Conservation (phyloP, 495 filamentous ascomycete genomes). For the Cercophora scortea region DNA sequence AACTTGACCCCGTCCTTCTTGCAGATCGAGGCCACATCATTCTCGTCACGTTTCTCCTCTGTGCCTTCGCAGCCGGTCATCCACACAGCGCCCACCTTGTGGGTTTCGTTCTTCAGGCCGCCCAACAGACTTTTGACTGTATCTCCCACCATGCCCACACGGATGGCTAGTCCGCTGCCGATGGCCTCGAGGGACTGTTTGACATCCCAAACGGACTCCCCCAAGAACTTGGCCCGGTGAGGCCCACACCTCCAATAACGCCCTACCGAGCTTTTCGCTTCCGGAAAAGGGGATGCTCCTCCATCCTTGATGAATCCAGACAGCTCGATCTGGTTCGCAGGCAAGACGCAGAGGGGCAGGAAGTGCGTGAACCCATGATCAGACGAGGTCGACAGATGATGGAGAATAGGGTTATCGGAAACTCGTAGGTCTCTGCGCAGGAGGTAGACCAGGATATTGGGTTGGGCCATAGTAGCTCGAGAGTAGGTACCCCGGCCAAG, state of each 20-base stretch:
- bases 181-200: constrained; percentile 47
- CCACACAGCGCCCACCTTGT: constrained; percentile 55
- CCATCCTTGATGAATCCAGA: constrained; percentile 52
- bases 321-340: constrained; percentile 59
- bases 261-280: constrained; percentile 48
- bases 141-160: constrained; percentile 51
- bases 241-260: constrained; percentile 61
- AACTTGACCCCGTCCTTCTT: constrained; percentile 43
- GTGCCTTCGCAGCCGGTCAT: constrained; percentile 57
- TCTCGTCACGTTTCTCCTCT: constrained; percentile 58
- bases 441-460: constrained; percentile 50
- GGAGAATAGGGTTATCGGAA: constrained; percentile 59
- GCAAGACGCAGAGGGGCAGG: constrained; percentile 57
- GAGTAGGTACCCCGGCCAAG: no score
- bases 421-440: constrained; percentile 60
- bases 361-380: constrained; percentile 55
- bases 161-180: constrained; percentile 51
- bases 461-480: constrained; percentile 19
- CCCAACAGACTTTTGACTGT: constrained; percentile 45
- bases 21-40: constrained; percentile 39
- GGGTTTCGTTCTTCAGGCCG: constrained; percentile 28
- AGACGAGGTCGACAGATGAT: constrained; percentile 38
- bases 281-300: constrained; percentile 44
- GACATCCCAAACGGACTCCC: constrained; percentile 60
- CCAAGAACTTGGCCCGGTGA: constrained; percentile 59